Percentiles rank a stretch among this genome's conserved stretches.
Conservation (phyloP, 2,329 filamentous ascomycete genomes). For the Scedosporium aurantiacum region DNA sequence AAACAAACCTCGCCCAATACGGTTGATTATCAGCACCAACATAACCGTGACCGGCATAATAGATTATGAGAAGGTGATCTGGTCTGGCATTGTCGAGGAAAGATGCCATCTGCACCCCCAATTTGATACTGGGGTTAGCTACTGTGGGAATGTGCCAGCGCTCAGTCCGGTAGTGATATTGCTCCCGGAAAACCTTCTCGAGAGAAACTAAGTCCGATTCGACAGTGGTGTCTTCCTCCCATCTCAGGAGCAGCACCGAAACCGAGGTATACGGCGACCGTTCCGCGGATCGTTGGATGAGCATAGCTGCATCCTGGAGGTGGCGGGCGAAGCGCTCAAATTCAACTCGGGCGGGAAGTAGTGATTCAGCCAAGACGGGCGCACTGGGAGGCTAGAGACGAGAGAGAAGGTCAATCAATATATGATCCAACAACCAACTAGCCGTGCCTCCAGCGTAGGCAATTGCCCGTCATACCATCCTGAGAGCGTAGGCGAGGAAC, state of each 20-base stretch:
- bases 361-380: slow-evolving; percentile 7
- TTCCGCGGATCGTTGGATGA: slow-evolving; percentile 53
- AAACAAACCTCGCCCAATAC: slow-evolving; percentile 58
- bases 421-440: background rate
- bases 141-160: slow-evolving; percentile 50
- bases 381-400: slow-evolving; percentile 7
- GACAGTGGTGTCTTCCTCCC: slow-evolving; percentile 47
- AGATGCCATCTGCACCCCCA: slow-evolving; percentile 47
- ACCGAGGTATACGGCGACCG: slow-evolving; percentile 45
- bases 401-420: slow-evolving; percentile 1
- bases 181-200: slow-evolving; percentile 46
- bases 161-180: slow-evolving; percentile 50
- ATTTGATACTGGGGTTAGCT: slow-evolving; percentile 48
- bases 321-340: slow-evolving; percentile 58
- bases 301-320: slow-evolving; percentile 57
- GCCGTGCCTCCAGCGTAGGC: background rate
- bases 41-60: slow-evolving; percentile 53
- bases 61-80: slow-evolving; percentile 52
- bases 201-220: slow-evolving; percentile 43
- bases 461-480: background rate
- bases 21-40: slow-evolving; percentile 48
- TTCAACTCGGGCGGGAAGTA: slow-evolving; percentile 40
- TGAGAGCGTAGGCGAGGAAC: background rate
- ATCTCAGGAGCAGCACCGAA: slow-evolving; percentile 49
- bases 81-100: slow-evolving; percentile 47